Conservation (phyloP, 1,284 basidiomycete species). For the Phellinidium pouzarii region DNA sequence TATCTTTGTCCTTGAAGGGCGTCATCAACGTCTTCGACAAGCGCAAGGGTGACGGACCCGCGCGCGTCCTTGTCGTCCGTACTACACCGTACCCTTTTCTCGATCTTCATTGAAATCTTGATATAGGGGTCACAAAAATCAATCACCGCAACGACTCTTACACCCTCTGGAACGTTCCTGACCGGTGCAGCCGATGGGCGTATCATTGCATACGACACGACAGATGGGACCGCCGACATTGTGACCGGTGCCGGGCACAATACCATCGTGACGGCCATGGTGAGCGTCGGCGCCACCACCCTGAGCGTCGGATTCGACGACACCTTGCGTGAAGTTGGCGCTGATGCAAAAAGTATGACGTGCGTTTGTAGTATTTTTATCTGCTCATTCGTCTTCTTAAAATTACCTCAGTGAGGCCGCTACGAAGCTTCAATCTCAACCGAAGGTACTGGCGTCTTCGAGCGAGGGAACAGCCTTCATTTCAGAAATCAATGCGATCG, state of each 20-base stretch:
- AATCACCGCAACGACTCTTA: constrained; percentile 58
- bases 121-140: constrained; percentile 72
- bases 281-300: constrained; percentile 44
- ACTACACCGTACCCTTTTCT: not conserved
- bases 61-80: constrained; percentile 56
- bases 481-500: constrained; percentile 58
- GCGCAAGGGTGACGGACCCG: constrained; percentile 52
- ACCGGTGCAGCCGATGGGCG: constrained; percentile 83
- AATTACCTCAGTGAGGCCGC: constrained; percentile 20
- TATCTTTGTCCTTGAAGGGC: constrained; percentile 83
- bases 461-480: constrained; percentile 69
- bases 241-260: constrained; percentile 66
- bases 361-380: constrained; percentile 30
- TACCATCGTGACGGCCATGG: constrained; percentile 65
- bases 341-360: constrained; percentile 44
- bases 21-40: constrained; percentile 83
- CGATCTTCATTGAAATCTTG: constrained; percentile 1
- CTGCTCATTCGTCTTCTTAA: constrained; percentile 12
- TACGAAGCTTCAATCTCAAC: constrained; percentile 55
- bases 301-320: constrained; percentile 81
- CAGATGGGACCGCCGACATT: constrained; percentile 38
- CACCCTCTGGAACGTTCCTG: constrained; percentile 58
- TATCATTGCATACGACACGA: constrained; percentile 56
- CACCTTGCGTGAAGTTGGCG: constrained; percentile 58
- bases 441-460: constrained; percentile 59